Evolutionary conservation across 768 basidiomycete species (phyloP).

Genomic region (Rubroboletus pulcherrimus): DNA sequence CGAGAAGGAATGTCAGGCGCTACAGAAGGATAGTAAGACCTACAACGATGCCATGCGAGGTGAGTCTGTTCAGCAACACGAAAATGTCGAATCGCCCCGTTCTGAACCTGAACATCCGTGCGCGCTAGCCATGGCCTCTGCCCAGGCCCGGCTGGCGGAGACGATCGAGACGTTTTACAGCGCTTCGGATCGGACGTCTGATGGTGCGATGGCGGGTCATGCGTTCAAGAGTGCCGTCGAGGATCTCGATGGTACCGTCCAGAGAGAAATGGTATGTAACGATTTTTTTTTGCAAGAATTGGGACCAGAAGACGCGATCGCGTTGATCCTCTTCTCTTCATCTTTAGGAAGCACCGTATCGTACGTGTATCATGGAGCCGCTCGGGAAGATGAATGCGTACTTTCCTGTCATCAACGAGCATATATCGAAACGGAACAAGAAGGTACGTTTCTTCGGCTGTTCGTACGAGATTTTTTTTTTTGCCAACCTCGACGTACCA

Average conservation of each 20-base stretch:
- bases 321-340: not conserved
- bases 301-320: not conserved
- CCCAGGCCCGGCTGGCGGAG: constrained; percentile 91
- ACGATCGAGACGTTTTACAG: constrained; percentile 92
- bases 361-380: constrained; percentile 93
- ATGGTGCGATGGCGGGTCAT: constrained; percentile 95
- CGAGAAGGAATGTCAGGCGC: constrained; percentile 90
- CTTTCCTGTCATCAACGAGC: constrained; percentile 90
- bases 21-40: constrained; percentile 94
- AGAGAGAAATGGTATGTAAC: constrained; percentile 75
- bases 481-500: not conserved
- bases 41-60: constrained; percentile 95
- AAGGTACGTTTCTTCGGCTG: constrained; percentile 54
- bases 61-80: constrained; percentile 32
- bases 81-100: too few relatives aligned
- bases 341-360: constrained; percentile 83
- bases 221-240: constrained; percentile 95
- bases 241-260: constrained; percentile 83
- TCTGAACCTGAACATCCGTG: not conserved
- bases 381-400: constrained; percentile 96
- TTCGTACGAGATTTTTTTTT: too few relatives aligned
- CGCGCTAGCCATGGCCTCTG: constrained; percentile 78
- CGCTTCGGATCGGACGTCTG: constrained; percentile 76
- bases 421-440: constrained; percentile 92
- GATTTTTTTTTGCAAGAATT: not conserved